Evolutionary conservation across 1,139 yeast species (phyloP), one percentile per base, ranked within the genome.

Genomic region (Hemisphaericaspora lyxosophila): DNA sequence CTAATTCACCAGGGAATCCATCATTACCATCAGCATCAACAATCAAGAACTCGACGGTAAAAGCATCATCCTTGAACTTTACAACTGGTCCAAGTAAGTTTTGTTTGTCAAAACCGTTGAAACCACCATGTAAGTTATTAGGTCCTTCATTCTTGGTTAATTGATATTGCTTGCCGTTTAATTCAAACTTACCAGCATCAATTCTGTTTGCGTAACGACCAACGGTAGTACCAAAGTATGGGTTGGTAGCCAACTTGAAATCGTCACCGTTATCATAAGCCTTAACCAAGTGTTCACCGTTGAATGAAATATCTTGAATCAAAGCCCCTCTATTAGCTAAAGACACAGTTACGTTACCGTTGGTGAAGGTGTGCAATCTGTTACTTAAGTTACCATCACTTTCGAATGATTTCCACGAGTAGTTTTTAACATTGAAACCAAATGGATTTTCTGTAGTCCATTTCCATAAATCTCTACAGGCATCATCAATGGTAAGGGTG

Each of bases 391-490:
- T 53, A 9, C 41, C 43, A 16, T 49, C 51, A 7, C 50, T 57
- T 31, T 51, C 57, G 42, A 67, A 64, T 12, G 43, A 33, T 18
- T 47, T 44, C 75, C 75, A 71, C 4, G 50, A 39, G 49, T 69
- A 70, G 34, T 56, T 59, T n/a, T 61, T 62, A 28, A 58, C 44
- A 17, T 63, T 57, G 52, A 78, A 85, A 5, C 92, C 92, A 49
- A 58, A 70, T 5, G 92, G 92, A 55, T 85, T 82, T 52, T 72
- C 68, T 12, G 75, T 69, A 20, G 88, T 79, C 94, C 95, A 85
- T 40, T 70, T 75, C 94, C 94, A 85, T 47, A 85, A 67, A 57
- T 85, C 92, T 31, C 58, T 61, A 58, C 94, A 85, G 8, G 94
- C 88, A 29, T 75, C 73, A 31, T 78, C 80, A 43, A 85, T 68